Conservation (phyloP, 2,329 filamentous ascomycete genomes). For the Ophiostoma sp. region DNA sequence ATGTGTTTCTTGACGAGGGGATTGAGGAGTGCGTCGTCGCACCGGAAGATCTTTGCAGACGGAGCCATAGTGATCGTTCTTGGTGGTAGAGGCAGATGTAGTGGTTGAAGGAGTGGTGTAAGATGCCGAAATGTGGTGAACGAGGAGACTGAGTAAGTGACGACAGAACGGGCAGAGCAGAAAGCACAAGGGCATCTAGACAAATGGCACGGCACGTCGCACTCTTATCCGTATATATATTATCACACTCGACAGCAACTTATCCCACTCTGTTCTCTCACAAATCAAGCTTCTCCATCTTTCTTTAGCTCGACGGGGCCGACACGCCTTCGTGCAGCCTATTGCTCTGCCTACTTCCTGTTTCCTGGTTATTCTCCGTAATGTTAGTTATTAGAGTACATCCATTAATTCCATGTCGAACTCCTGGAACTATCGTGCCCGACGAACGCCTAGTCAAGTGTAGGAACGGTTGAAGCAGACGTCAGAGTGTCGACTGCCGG, state of each 20-base stretch:
- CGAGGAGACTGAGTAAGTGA: not conserved
- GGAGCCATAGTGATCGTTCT: slow-evolving; percentile 14
- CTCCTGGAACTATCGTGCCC: not conserved
- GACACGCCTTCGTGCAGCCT: not conserved
- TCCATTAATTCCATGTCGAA: not conserved
- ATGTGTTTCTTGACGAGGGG: slow-evolving; percentile 24
- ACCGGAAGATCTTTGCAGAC: slow-evolving; percentile 19
- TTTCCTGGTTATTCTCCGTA: not conserved
- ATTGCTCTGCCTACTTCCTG: not conserved
- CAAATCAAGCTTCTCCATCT: not conserved
- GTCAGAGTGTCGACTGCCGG: not conserved
- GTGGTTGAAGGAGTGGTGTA: not conserved
- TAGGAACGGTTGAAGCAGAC: not conserved
- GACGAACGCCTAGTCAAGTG: not conserved
- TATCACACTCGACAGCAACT: not conserved
- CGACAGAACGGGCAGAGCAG: not conserved
- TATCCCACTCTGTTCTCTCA: not conserved
- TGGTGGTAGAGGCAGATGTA: not conserved
- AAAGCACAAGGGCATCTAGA: not conserved
- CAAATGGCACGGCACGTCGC: not conserved
- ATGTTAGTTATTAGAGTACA: not conserved
- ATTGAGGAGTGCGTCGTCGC: slow-evolving; percentile 22
- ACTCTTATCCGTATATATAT: slow-evolving; percentile 5
- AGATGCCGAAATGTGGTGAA: not conserved
- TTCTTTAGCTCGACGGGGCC: not conserved